Evolutionary conservation across 495 filamentous ascomycete species (phyloP).

Genomic region (Xylaria venustula): DNA sequence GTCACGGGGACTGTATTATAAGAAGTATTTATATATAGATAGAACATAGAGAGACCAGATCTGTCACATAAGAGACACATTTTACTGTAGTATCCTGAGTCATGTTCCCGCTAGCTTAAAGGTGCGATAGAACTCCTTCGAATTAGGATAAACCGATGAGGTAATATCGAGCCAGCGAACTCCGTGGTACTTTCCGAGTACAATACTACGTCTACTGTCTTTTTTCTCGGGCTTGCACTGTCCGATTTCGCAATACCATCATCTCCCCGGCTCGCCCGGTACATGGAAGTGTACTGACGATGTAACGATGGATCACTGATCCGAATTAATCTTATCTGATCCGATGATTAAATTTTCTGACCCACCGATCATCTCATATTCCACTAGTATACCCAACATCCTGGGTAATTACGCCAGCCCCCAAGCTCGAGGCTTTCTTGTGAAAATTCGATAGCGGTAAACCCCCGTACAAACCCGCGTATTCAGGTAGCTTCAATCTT

Average conservation of each 20-base stretch:
- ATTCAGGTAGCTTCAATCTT: too few species aligned
- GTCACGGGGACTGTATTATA: constrained; percentile 48
- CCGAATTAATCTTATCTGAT: constrained; percentile 47
- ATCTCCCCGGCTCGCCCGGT: not conserved
- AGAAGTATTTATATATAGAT: not conserved
- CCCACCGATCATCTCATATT: constrained; percentile 15
- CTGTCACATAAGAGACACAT: too few species aligned
- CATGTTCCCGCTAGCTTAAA: not conserved
- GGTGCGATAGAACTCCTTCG: too few species aligned
- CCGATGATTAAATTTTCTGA: constrained; percentile 39
- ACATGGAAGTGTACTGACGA: not conserved
- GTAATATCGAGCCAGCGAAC: too few species aligned
- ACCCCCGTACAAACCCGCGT: too few species aligned
- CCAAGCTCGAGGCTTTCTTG: too few species aligned
- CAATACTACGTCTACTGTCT: constrained; percentile 7
- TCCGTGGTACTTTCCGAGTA: too few species aligned
- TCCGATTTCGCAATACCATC: constrained; percentile 28
- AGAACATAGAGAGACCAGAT: not conserved
- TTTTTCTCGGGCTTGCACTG: not conserved
- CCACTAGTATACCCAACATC: too few species aligned
- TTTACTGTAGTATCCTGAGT: too few species aligned
- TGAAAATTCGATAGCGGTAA: too few species aligned
- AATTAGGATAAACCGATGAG: too few species aligned
- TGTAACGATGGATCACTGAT: constrained; percentile 15
- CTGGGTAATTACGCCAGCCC: too few species aligned